A percentile compares a stretch with the other conserved stretches of the same genome.
Conservation (phyloP, 106 monocot genomes). For the Dioscorea zingiberensis region DNA sequence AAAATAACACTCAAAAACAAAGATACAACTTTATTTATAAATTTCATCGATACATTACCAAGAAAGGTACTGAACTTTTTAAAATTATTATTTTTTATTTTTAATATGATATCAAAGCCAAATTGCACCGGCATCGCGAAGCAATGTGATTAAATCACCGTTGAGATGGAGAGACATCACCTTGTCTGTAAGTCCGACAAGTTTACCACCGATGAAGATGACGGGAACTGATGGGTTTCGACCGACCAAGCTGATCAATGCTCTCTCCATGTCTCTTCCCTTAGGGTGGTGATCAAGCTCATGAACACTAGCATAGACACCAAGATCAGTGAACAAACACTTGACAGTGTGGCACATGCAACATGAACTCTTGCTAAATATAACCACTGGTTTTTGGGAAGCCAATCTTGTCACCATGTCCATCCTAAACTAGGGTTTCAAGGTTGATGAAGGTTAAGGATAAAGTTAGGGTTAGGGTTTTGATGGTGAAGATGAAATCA, state of each 20-base stretch:
- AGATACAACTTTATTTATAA: too few species aligned
- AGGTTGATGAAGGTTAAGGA: too few species aligned
- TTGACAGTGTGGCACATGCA: conserved; percentile 49
- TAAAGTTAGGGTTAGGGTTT: too few species aligned
- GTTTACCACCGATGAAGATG: conserved; percentile 59
- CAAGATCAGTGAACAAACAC: conserved; percentile 42
- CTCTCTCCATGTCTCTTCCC: conserved; percentile 50
- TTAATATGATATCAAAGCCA: conserved; percentile 37
- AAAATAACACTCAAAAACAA: too few species aligned
- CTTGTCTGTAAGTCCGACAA: conserved; percentile 51
- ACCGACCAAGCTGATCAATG: conserved; percentile 29
- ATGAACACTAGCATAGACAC: conserved; percentile 28
- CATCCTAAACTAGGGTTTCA: conserved; percentile 6
- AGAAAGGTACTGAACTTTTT: too few species aligned
- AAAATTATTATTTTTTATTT: too few species aligned
- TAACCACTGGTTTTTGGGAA: conserved; percentile 31
- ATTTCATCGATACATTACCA: too few species aligned
- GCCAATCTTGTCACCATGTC: conserved; percentile 36
- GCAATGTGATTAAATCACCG: conserved; percentile 37
- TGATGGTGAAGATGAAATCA: too few species aligned
- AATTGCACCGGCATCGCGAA: conserved; percentile 54
- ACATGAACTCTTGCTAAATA: conserved; percentile 50
- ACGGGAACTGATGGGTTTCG: conserved; percentile 33
- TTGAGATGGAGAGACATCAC: conserved; percentile 59
- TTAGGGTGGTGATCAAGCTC: conserved; percentile 44